These are phyloP conservation scores for Paspalum notatum DNA, from an alignment of 176 grass and related monocot species.

Conservation along the genomic window DNA sequence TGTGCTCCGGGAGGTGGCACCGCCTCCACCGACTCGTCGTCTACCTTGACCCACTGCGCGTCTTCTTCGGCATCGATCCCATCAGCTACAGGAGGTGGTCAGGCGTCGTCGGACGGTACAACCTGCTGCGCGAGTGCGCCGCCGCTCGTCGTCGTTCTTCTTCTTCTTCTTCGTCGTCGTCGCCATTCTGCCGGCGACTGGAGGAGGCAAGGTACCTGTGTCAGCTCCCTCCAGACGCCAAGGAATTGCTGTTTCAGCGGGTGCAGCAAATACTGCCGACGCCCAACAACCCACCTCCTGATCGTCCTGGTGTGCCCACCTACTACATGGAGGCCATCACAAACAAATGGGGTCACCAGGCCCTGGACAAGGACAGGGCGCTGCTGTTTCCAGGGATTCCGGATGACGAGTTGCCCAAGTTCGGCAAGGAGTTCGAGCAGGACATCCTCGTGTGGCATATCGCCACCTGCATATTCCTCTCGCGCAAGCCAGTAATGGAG, in stretches of 20 bases:
- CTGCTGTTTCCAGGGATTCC: not conserved
- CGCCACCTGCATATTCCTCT: conserved; percentile 36
- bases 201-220: too few species aligned
- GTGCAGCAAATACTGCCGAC: not conserved
- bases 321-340: not conserved
- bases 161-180: too few species aligned
- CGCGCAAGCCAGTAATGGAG: too few species aligned
- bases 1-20: not conserved
- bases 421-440: conserved; percentile 7
- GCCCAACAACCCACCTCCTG: not conserved
- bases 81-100: not conserved
- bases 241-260: not conserved
- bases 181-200: too few species aligned
- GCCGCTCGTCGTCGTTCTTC: too few species aligned
- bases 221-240: not conserved
- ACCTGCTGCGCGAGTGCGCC: not conserved
- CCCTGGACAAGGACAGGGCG: not conserved
- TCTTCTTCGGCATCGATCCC: not conserved
- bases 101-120: not conserved
- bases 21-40: not conserved
- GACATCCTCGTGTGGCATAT: conserved; percentile 57
- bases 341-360: not conserved
- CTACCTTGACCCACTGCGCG: not conserved
- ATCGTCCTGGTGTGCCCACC: too few species aligned
- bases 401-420: not conserved